A percentile compares a stretch with the other conserved stretches of the same genome.
Conservation (phyloP, 306 rosid genomes). For the Sicyos edulis region DNA sequence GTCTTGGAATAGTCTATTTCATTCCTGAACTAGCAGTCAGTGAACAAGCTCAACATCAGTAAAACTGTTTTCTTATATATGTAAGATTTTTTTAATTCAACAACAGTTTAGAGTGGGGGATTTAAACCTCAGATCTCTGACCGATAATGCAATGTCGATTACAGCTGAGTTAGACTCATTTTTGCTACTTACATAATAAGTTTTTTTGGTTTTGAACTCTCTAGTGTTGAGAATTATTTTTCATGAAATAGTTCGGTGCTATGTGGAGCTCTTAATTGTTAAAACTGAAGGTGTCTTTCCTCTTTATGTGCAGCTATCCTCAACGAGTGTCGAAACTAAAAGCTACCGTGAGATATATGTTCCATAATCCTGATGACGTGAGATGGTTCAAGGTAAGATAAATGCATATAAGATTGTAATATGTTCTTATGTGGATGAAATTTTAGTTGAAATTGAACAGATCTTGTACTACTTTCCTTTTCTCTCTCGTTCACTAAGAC, state of each 20-base stretch:
- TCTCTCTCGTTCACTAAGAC: not conserved
- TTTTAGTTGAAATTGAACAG: not conserved
- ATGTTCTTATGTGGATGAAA: not conserved
- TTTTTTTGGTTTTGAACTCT: not conserved
- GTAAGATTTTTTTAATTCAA: too few species aligned
- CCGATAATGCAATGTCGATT: too few species aligned
- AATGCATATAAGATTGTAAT: constrained; percentile 16
- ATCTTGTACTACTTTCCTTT: not conserved
- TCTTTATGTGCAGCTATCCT: constrained; percentile 72
- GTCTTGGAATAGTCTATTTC: not conserved
- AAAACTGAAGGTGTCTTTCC: not conserved
- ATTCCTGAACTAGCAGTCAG: not conserved
- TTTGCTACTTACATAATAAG: not conserved
- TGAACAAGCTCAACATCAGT: not conserved
- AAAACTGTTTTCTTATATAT: not conserved
- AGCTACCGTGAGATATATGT: constrained; percentile 78
- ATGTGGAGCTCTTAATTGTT: not conserved
- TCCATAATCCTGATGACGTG: constrained; percentile 90
- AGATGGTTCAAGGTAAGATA: constrained; percentile 82
- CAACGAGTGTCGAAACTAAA: constrained; percentile 87
- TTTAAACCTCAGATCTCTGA: too few species aligned
- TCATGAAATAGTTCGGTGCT: not conserved
- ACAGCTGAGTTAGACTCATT: too few species aligned
- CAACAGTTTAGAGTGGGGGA: too few species aligned
- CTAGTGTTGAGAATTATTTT: not conserved